Base-by-base conservation (phyloP, 2,329 filamentous ascomycete genomes). In the Colletotrichum paranaense region DNA sequence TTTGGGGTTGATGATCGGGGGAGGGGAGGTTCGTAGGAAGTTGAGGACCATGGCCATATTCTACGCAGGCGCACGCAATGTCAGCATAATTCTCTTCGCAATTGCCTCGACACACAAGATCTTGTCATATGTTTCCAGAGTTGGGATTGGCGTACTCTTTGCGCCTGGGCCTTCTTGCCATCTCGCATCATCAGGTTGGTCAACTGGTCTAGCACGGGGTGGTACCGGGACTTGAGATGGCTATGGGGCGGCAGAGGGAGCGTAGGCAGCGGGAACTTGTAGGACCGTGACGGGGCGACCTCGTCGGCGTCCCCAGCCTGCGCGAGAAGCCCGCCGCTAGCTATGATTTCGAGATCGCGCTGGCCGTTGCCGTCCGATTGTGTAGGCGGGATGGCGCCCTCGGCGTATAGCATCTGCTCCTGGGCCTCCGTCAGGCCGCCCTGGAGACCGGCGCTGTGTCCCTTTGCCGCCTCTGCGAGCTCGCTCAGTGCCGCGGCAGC, bases 131-230 rank as follows among this genome's bases (percentile, higher is more conserved):
- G 38, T 42, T 8, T 8, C 19, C 5, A 22, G 38, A 19, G 35
- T 9, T 9, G 32, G 32, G 24, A n/a, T 71, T 76, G 73, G 81
- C 90, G 72, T 88, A 97, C 95, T 86, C 92, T 91, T 83, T 99
- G 95, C n/a, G 97, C 97, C 82, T 90, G 89, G 80, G 93, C 93
- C 81, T 97, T 90, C 87, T 98, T 97, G 78, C 97, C 97, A 83
- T 98, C 90, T 78, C 88, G 88, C 96, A 98, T 99, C 75, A 99
- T 84, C 77, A 98, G 87, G 81, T 95, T 95, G 22, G 95, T 98
- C 78, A 98, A 88, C 85, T 98, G 97, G 76, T 93, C 87, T 60
- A 98, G 87, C 8, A 98, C 88, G 1, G 94, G 91, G 80, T 98
- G 93, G 81, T 98, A 97, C 79, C 97, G 91, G 80, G 94, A 88